phyloP scores from a whole-genome alignment of 2,329 filamentous ascomycete genomes.

The Scorias spongiosa region DNA sequence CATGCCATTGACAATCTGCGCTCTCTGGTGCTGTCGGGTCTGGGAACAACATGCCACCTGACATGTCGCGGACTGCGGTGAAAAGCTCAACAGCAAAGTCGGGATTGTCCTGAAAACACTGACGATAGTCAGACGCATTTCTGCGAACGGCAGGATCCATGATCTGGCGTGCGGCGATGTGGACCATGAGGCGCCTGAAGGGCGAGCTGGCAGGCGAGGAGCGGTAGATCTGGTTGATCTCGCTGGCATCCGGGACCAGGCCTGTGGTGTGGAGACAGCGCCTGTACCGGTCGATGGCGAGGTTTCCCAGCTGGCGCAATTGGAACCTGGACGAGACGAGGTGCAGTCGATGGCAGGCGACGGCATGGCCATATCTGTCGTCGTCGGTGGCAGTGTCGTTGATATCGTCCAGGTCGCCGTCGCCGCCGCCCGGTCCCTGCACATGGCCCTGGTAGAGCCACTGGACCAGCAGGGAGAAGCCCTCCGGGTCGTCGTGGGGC shows the following conservation, averaged over 20 bases:
- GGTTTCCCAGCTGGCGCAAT: constrained; percentile 35
- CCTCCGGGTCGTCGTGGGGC: constrained; percentile 33
- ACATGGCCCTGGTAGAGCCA: constrained; percentile 41
- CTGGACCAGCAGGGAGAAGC: constrained; percentile 40
- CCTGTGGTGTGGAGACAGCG: constrained; percentile 33
- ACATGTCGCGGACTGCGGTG: constrained; percentile 34
- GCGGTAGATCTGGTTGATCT: constrained; percentile 39
- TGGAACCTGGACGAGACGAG: constrained; percentile 37
- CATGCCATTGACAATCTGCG: constrained; percentile 35
- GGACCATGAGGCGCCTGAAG: constrained; percentile 35
- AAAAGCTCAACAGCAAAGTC: constrained; percentile 40
- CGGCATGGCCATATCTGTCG: constrained; percentile 39
- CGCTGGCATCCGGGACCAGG: constrained; percentile 38
- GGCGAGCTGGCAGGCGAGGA: constrained; percentile 29
- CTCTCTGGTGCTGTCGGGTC: constrained; percentile 30
- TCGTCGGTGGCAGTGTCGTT: constrained; percentile 27
- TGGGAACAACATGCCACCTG: constrained; percentile 35
- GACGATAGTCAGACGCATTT: constrained; percentile 33
- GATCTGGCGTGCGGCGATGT: constrained; percentile 41
- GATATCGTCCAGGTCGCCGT: constrained; percentile 29
- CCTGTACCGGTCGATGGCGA: constrained; percentile 40
- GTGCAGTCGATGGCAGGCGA: constrained; percentile 38
- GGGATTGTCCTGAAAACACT: constrained; percentile 33
- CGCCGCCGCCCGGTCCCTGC: constrained; percentile 32
- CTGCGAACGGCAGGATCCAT: constrained; percentile 39